Base-by-base conservation (phyloP, 2,329 filamentous ascomycete species). In the Neonectria sp. region DNA sequence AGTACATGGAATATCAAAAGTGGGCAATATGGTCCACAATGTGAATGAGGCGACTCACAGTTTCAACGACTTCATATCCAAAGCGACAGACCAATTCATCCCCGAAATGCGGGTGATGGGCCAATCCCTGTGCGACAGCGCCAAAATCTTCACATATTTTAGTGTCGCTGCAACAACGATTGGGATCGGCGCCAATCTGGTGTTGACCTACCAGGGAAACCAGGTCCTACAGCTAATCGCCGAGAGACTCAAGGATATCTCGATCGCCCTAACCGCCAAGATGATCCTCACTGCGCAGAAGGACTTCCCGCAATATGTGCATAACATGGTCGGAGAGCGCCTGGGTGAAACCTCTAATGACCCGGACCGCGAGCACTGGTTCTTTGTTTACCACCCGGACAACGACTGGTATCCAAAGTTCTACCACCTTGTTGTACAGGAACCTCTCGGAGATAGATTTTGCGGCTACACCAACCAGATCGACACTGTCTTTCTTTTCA, bases 341-440 rank as follows among this genome's bases (percentile, higher is more conserved):
- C 71, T 81, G 25, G 74, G 70, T 12, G 76, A 80, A 65, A 78
- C 79, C 7, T 71, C 73, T 8, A 69, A 72, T 31, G 79, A 81
- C 25, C 71, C 71, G 27, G 27, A 29, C 29, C 71, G 68, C 24
- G 74, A 79, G 5, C 81, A 83, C 61, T 79, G 79, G 73, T 82
- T 82, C 67, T 83, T 82, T 35, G 73, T 83, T 2, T 83, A 79
- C 40, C 81, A 83, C 31, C 81, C 81, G 2, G 81, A 83, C 45
- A 82, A 80, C 46, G 79, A 82, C 55, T 83, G 81, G 81, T 81
- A 82, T 48, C 79, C 80, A 11, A 78, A 77, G 4, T 83, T 83
- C 63, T 80, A 81, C 58, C 77, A 81, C 6, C 73, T 82, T 0
- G 66, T 82, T 17, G 77, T 81, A 12, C 73, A 78, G 4, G 75